Conservation (phyloP, 768 basidiomycete genomes). For the Trametes cubensis region DNA sequence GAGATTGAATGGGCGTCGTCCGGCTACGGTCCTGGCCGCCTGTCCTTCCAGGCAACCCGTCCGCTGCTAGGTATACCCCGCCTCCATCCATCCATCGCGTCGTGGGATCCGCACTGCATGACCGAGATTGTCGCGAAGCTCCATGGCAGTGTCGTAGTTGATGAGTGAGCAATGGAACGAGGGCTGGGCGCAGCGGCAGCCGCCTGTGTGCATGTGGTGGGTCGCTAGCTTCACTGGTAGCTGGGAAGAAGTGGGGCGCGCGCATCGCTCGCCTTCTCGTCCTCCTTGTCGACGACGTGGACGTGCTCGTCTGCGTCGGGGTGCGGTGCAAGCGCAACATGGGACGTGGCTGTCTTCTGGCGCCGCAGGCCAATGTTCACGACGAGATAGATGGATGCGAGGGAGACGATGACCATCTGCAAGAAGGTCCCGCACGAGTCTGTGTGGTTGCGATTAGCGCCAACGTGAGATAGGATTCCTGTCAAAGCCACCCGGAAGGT, state of each 20-base stretch:
- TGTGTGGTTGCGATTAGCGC: not conserved
- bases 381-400: slow-evolving; percentile 27
- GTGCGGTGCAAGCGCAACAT: not conserved
- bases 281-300: not conserved
- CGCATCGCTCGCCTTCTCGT: not conserved
- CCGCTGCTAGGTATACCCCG: too few species aligned
- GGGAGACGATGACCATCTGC: slow-evolving; percentile 26
- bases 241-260: not conserved
- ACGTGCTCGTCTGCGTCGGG: not conserved
- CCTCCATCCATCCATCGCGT: too few species aligned
- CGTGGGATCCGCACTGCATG: not conserved
- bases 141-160: not conserved
- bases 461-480: too few species aligned
- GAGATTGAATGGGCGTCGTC: too few species aligned
- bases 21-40: too few species aligned
- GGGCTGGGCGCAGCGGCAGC: not conserved
- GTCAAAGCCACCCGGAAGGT: too few species aligned
- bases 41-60: too few species aligned
- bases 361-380: slow-evolving; percentile 21
- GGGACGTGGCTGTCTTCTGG: slow-evolving; percentile 1
- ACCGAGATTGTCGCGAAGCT: slow-evolving; percentile 5
- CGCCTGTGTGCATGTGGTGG: too few species aligned
- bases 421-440: slow-evolving; percentile 25
- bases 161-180: not conserved
- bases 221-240: not conserved